A percentile compares a stretch with the other conserved stretches of the same genome.
phyloP scores from a whole-genome alignment of 129 eudicot genomes.

The Mikania micrantha region DNA sequence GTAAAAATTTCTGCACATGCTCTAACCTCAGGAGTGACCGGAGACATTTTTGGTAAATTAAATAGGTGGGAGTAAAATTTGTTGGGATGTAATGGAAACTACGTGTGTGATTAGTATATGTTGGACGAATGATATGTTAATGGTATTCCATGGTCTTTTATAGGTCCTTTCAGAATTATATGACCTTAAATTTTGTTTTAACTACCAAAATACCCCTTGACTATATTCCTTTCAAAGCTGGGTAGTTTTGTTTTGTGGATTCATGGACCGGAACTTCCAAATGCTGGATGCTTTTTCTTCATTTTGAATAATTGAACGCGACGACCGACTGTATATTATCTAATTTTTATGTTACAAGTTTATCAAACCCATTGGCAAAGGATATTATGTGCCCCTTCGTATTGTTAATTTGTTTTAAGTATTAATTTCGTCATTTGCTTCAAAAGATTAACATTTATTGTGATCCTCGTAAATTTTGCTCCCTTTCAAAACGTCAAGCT shows the following conservation, averaged over 20 bases:
- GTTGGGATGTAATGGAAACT: background rate
- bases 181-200: background rate
- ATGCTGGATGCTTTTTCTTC: too few relatives aligned
- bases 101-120: background rate
- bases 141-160: background rate
- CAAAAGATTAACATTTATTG: too few relatives aligned
- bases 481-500: too few relatives aligned
- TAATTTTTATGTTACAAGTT: too few relatives aligned
- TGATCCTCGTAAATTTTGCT: too few relatives aligned
- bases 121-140: background rate
- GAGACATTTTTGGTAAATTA: conserved; percentile 35
- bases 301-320: background rate
- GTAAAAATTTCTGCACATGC: conserved; percentile 37
- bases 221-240: background rate
- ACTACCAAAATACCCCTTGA: background rate
- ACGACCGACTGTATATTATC: background rate
- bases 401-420: too few relatives aligned
- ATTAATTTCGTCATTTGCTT: too few relatives aligned
- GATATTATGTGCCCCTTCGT: too few relatives aligned
- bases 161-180: background rate
- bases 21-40: conserved; percentile 42
- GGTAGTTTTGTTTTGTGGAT: too few relatives aligned
- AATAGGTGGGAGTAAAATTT: background rate
- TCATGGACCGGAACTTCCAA: too few relatives aligned
- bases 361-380: too few relatives aligned